Base-by-base conservation (phyloP, 257 asterid species). In the Fraxinus anomala region DNA sequence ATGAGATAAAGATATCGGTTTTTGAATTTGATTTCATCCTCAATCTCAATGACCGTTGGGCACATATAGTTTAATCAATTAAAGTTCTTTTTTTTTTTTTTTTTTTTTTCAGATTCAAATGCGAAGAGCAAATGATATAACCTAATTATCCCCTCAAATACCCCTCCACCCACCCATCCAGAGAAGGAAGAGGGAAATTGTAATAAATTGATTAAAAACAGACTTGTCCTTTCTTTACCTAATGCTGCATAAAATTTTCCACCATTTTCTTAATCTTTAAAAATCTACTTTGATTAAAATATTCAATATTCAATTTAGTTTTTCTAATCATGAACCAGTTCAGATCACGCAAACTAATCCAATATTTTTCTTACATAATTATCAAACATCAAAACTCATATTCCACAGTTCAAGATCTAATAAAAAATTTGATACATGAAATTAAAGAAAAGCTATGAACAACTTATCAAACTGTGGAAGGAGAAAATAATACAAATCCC, bases 341-440 rank as follows among this genome's bases (percentile, higher is more conserved):
- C 24, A 51, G 59, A 12, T 51, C 24, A 1, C 19, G 63, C 1
- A 21, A 61, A 21, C 54, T 13, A 44, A 34, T 34, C 71, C 56
- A 19, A 70, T 19, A 44, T 0, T 13, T 44, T 44, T 14, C 19
- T 44, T 26, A 72, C 49, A 37, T 42, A 65, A 24, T 9, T 28
- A 26, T 4, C 30, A 61, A 9, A 40, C 66, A 68, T 13, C 30
- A 36, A n/a, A 31, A 68, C 7, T 47, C 37, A 42, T 31, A 28
- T 10, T 69, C 34, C 78, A 78, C 3, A 51, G 31, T 44, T 65
- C 39, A 78, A 49, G 74, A 70, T 47, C 42, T 26, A 17, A 74
- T 14, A 40, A 40, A 9, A 37, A 19, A 21, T 73, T 1, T 47
- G 70, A 76, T 76, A 71, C 70, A 72, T 39, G 44, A 5, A 36